These are phyloP conservation scores for Penicillium argentinense DNA, from an alignment of 495 filamentous ascomycete genomes.

Conservation along the genomic window DNA sequence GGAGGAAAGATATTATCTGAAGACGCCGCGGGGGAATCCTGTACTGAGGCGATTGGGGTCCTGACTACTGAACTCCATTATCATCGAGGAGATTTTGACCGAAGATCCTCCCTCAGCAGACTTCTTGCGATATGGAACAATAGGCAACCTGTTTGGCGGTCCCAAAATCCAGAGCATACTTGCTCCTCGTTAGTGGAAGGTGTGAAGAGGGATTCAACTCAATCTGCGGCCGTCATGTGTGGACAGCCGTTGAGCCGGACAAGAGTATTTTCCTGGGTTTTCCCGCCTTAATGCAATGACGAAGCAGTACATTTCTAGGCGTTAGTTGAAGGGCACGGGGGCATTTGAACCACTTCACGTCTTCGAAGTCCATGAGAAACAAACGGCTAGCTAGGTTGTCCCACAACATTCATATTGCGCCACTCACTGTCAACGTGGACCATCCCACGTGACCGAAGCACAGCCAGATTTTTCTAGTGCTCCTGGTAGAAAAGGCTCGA, in stretches of 20 bases:
- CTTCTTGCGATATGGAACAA: too few relatives aligned
- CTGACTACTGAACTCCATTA: too few relatives aligned
- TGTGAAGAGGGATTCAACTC: background rate
- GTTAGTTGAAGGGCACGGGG: conserved; percentile 3
- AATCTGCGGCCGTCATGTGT: conserved; percentile 1
- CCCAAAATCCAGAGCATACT: too few relatives aligned
- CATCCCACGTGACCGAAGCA: conserved; percentile 13
- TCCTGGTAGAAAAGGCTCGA: conserved; percentile 16
- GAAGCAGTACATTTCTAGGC: conserved; percentile 6
- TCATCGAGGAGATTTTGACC: too few relatives aligned
- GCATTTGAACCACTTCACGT: conserved; percentile 17
- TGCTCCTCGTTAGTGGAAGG: background rate
- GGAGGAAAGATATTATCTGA: conserved; percentile 3
- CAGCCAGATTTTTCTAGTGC: conserved; percentile 13
- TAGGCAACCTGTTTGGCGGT: too few relatives aligned
- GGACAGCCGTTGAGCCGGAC: conserved; percentile 5
- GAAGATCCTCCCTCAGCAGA: too few relatives aligned
- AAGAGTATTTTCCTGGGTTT: conserved; percentile 2
- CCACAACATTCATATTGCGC: conserved; percentile 27
- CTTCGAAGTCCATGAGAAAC: conserved; percentile 25
- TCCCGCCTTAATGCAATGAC: conserved; percentile 3
- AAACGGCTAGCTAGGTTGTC: conserved; percentile 8
- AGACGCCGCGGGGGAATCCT: background rate
- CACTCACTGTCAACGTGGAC: conserved; percentile 20
- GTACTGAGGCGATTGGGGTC: too few relatives aligned